Evolutionary conservation across 148 eudicot genomes (phyloP).

Genomic region (Rhododendron williamsianum): DNA sequence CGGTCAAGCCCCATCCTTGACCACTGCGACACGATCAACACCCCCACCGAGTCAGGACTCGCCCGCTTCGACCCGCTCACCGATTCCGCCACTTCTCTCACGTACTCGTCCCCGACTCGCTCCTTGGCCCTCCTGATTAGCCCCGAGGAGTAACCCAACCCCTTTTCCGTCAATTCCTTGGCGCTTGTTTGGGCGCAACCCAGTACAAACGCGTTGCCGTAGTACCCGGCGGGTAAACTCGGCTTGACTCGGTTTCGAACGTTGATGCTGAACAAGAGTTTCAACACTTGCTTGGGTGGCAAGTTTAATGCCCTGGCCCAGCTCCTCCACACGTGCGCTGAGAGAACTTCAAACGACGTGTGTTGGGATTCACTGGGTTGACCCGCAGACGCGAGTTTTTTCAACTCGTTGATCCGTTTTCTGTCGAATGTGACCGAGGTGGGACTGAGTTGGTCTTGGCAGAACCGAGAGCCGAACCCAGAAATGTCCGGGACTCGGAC

Average conservation of each 20-base stretch:
- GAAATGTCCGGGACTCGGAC: conserved; percentile 41
- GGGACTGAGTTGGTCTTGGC: conserved; percentile 40
- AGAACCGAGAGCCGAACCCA: conserved; percentile 36
- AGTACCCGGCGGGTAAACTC: conserved; percentile 51
- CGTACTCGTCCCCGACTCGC: conserved; percentile 46
- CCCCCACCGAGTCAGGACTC: conserved; percentile 66
- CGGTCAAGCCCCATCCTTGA: conserved; percentile 66
- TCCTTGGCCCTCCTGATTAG: conserved; percentile 52
- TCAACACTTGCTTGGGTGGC: conserved; percentile 43
- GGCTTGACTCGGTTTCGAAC: conserved; percentile 54
- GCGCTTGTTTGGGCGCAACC: conserved; percentile 59
- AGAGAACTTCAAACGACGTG: conserved; percentile 63
- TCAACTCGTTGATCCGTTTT: conserved; percentile 30
- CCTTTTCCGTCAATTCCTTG: conserved; percentile 41
- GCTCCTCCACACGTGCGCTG: conserved; percentile 69
- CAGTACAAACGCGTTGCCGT: conserved; percentile 66
- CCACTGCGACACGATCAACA: conserved; percentile 68
- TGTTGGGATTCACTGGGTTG: conserved; percentile 15
- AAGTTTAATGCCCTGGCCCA: conserved; percentile 67
- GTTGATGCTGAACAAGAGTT: conserved; percentile 56
- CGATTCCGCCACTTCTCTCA: conserved; percentile 51
- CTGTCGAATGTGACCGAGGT: conserved; percentile 43
- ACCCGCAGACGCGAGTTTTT: conserved; percentile 24
- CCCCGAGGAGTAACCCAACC: conserved; percentile 35
- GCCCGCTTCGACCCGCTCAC: conserved; percentile 39